A percentile compares a stretch with the other conserved stretches of the same genome.
These are phyloP conservation scores for Tylopilus sp. DNA, from an alignment of 768 basidiomycete genomes.

Conservation along the genomic window DNA sequence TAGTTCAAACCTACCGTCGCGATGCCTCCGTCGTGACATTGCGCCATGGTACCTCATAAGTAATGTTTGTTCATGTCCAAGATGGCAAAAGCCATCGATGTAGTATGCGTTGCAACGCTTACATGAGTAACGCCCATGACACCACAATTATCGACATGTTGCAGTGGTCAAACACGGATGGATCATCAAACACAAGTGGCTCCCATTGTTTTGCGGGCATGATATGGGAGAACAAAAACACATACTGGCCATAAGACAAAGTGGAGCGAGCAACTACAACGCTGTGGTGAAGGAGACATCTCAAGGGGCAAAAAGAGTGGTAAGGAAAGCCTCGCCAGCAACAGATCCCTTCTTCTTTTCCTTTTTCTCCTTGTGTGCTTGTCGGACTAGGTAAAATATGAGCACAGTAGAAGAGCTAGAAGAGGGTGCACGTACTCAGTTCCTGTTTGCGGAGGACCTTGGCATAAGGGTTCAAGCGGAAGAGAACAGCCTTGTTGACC, in stretches of 20 bases:
- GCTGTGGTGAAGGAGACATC: not conserved
- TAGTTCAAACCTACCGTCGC: not conserved
- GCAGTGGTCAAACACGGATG: not conserved
- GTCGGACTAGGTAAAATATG: conserved; percentile 54
- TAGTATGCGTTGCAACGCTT: not conserved
- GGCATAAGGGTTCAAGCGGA: conserved; percentile 98
- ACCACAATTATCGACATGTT: not conserved
- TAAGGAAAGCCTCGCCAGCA: conserved; percentile 82
- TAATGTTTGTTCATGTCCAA: not conserved
- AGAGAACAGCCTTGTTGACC: conserved; percentile 88
- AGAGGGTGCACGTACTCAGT: conserved; percentile 57
- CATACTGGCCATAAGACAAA: conserved; percentile 10
- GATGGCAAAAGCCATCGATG: not conserved
- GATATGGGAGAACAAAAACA: conserved; percentile 14
- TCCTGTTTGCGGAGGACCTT: conserved; percentile 90
- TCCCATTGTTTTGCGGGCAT: conserved; percentile 15
- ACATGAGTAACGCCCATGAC: too few relatives aligned
- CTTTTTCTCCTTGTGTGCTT: conserved; percentile 55
- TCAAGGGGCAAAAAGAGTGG: conserved; percentile 84
- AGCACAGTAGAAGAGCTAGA: not conserved
- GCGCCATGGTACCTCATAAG: not conserved
- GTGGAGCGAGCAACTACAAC: not conserved
- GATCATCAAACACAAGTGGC: too few relatives aligned
- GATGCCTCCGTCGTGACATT: not conserved
- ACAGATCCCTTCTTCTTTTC: conserved; percentile 61